These are phyloP conservation scores for Trichoderma koningii DNA, from an alignment of 2,329 filamentous ascomycete genomes.

Conservation along the genomic window DNA sequence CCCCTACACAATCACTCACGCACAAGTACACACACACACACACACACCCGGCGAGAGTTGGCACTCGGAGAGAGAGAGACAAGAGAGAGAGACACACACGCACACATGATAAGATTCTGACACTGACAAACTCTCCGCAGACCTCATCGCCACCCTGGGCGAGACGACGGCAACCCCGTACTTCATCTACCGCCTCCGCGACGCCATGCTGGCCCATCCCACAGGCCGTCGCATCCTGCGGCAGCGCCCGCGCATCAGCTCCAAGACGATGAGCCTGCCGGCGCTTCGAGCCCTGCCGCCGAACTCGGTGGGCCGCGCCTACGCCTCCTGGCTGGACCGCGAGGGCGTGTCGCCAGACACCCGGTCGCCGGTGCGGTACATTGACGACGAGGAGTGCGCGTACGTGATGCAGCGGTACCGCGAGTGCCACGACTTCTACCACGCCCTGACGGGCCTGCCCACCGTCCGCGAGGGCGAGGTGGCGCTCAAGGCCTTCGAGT, in stretches of 20 bases:
- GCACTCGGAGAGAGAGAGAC: background rate
- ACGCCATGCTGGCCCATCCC: conserved; percentile 82
- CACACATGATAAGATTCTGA: background rate
- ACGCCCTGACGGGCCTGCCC: conserved; percentile 88
- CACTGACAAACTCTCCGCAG: conserved; percentile 45
- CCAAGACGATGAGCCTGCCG: conserved; percentile 65
- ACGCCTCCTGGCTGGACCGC: conserved; percentile 87
- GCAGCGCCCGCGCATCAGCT: conserved; percentile 85
- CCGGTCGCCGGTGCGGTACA: conserved; percentile 77
- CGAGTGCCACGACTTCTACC: conserved; percentile 97
- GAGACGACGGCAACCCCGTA: conserved; percentile 93
- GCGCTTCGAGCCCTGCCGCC: conserved; percentile 71
- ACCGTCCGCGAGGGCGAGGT: conserved; percentile 94
- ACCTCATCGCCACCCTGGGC: conserved; percentile 91
- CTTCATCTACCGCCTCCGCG: conserved; percentile 88
- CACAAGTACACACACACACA: no score
- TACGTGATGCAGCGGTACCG: conserved; percentile 99
- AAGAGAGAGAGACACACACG: background rate
- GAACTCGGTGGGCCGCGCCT: conserved; percentile 77
- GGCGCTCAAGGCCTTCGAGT: conserved; percentile 97
- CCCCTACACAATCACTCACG: no score
- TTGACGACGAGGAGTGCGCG: conserved; percentile 92
- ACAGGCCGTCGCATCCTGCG: conserved; percentile 90
- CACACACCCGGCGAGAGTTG: no score
- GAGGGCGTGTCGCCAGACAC: conserved; percentile 95